Evolutionary conservation across 1,139 yeast genomes (phyloP).

Genomic region (Candida albicans): DNA sequence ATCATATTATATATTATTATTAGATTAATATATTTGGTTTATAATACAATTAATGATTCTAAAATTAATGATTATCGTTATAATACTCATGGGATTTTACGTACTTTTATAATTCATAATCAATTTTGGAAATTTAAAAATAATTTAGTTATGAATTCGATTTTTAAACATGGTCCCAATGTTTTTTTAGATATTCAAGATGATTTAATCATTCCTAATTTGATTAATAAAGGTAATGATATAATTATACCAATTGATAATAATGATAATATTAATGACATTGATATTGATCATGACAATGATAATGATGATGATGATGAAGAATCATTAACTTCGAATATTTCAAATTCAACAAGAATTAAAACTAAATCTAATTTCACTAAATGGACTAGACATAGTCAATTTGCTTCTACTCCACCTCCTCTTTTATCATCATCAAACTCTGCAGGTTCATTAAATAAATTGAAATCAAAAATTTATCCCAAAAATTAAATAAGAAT

Average conservation of each 20-base stretch:
- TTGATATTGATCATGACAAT: conserved; percentile 1
- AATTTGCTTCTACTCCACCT: not conserved
- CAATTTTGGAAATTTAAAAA: conserved; percentile 10
- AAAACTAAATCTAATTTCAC: not conserved
- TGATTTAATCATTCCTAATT: conserved; percentile 3
- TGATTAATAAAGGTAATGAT: not conserved
- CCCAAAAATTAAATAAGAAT: not conserved
- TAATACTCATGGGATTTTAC: conserved; percentile 11
- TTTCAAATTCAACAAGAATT: not conserved
- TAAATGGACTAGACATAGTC: conserved; percentile 2
- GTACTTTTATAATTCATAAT: conserved; percentile 10
- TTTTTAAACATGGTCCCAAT: conserved; percentile 12
- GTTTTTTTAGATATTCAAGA: conserved; percentile 10
- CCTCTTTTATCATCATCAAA: not conserved
- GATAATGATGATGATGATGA: conserved; percentile 2
- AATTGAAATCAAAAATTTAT: not conserved
- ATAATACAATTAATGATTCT: conserved; percentile 7
- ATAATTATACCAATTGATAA: conserved; percentile 1
- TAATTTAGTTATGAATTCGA: conserved; percentile 10
- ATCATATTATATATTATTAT: conserved; percentile 8
- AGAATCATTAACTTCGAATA: conserved; percentile 2
- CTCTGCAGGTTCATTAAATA: not conserved
- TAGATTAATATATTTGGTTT: conserved; percentile 8
- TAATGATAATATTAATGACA: too few relatives aligned
- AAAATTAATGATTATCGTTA: conserved; percentile 9